These are phyloP conservation scores for Emergomyces pasteurianus DNA, from an alignment of 2,329 filamentous ascomycete genomes.

Conservation along the genomic window DNA sequence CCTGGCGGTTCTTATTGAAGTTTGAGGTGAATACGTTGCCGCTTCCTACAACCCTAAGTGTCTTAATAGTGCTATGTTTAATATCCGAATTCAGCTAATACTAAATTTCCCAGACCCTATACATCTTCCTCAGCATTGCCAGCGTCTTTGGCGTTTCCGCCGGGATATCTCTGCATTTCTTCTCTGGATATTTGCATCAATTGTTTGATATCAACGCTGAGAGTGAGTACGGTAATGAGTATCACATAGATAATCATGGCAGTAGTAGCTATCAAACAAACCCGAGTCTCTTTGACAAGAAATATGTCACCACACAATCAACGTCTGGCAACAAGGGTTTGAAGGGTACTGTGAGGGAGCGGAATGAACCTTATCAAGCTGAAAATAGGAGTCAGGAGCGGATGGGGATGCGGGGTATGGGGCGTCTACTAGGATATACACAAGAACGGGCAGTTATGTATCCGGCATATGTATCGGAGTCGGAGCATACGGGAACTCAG, in stretches of 20 bases:
- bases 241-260: neutral
- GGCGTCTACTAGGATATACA: neutral
- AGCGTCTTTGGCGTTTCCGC: conserved; percentile 53
- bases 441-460: neutral
- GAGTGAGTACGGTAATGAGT: neutral
- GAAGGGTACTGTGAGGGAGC: neutral
- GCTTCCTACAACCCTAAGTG: neutral
- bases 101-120: conserved; percentile 25
- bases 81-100: neutral
- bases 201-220: neutral
- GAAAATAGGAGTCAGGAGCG: neutral
- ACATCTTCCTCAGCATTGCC: conserved; percentile 53
- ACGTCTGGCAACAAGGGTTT: neutral
- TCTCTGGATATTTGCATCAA: conserved; percentile 32
- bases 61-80: neutral
- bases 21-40: conserved; percentile 40
- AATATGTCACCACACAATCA: neutral
- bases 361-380: neutral
- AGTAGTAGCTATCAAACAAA: neutral
- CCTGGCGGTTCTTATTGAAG: conserved; percentile 36
- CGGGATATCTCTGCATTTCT: conserved; percentile 48
- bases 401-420: neutral
- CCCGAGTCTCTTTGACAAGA: neutral
- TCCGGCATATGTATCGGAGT: neutral
- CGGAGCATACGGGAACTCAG: neutral